Evolutionary conservation across 2,329 filamentous ascomycete genomes (phyloP).

Genomic region (Penicillium sp.): DNA sequence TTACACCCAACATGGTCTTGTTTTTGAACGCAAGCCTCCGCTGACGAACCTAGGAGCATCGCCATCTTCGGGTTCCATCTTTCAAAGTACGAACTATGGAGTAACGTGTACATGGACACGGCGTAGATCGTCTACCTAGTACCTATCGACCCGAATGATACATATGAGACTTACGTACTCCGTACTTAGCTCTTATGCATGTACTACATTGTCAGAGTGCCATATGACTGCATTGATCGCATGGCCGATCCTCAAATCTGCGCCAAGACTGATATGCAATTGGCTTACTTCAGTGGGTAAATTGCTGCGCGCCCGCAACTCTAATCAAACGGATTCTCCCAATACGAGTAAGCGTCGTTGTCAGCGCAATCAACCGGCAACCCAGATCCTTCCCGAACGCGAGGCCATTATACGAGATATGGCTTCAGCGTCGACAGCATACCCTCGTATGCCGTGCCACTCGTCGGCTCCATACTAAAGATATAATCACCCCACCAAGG

Average conservation of each 20-base stretch:
- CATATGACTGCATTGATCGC: neutral
- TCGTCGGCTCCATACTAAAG: slow-evolving; percentile 53
- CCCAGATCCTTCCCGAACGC: neutral
- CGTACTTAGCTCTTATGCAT: neutral
- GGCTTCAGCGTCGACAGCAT: slow-evolving; percentile 30
- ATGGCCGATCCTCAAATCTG: neutral
- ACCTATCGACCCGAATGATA: neutral
- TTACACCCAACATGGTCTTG: neutral
- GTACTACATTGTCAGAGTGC: neutral
- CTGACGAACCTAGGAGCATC: neutral
- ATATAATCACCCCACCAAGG: slow-evolving; percentile 55
- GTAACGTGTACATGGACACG: neutral
- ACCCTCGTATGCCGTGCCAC: slow-evolving; percentile 45
- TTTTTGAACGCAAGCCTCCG: neutral
- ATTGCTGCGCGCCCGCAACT: neutral
- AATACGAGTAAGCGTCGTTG: neutral
- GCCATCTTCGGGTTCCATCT: neutral
- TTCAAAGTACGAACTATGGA: neutral
- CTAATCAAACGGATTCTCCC: neutral
- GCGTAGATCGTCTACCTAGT: neutral
- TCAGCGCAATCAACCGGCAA: neutral
- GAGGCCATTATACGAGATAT: slow-evolving; percentile 15
- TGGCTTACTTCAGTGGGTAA: neutral
- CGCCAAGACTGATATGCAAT: neutral
- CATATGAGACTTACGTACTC: neutral